These are phyloP conservation scores for Cucurbita moschata DNA, from an alignment of 306 rosid species.

Conservation along the genomic window DNA sequence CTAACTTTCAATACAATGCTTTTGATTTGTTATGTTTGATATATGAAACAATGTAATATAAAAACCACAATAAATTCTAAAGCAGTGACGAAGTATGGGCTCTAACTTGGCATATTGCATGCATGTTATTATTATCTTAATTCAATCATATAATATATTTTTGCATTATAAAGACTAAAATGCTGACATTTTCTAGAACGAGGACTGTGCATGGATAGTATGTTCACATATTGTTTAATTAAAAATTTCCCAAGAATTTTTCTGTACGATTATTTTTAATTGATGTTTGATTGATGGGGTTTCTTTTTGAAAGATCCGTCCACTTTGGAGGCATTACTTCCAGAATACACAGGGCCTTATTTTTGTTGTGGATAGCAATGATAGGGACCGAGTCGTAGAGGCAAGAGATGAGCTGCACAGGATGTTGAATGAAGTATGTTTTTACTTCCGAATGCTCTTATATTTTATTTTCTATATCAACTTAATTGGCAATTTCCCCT, in stretches of 20 bases:
- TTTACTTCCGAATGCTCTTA: slow-evolving; percentile 1
- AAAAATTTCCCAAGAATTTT: neutral
- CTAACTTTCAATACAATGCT: too few relatives aligned
- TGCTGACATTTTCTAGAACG: neutral
- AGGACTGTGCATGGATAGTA: neutral
- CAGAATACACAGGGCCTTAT: slow-evolving; percentile 99
- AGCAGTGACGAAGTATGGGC: neutral
- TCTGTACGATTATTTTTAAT: neutral
- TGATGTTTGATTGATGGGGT: slow-evolving; percentile 1
- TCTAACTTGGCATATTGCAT: neutral
- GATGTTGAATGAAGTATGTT: slow-evolving; percentile 87
- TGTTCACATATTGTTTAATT: neutral
- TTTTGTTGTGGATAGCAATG: slow-evolving; percentile 97
- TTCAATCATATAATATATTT: neutral
- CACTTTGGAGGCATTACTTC: slow-evolving; percentile 98
- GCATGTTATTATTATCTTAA: neutral
- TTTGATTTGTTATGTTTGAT: neutral
- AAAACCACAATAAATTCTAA: neutral
- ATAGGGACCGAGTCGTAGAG: slow-evolving; percentile 86
- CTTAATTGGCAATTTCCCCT: neutral
- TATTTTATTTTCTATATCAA: neutral
- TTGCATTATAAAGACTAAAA: neutral
- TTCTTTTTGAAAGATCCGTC: slow-evolving; percentile 55
- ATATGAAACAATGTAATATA: neutral
- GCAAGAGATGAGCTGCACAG: slow-evolving; percentile 98